phyloP scores from a whole-genome alignment of 2,329 filamentous ascomycete species.

The Diaporthe sp. region DNA sequence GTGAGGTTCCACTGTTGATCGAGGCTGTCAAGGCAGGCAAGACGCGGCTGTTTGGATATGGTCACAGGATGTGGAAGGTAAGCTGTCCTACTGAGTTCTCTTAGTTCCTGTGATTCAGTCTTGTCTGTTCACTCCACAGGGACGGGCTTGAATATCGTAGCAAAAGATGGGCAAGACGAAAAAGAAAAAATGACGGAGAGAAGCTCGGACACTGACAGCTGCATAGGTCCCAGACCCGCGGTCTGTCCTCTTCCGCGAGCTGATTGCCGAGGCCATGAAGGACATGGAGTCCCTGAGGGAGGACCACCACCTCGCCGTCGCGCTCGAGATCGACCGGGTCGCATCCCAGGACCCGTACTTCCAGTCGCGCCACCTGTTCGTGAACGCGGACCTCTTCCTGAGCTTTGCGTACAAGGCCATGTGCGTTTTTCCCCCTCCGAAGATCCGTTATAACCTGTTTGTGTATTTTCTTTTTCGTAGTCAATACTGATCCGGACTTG shows the following conservation, averaged over 20 bases:
- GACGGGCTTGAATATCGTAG: not conserved
- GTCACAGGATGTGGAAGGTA: conserved; percentile 8
- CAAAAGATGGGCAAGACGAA: no score
- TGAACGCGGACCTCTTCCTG: not conserved
- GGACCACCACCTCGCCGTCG: not conserved
- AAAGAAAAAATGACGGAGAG: not conserved
- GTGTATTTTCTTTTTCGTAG: no score
- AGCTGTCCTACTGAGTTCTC: not conserved
- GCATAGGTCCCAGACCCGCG: not conserved
- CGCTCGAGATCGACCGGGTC: conserved; percentile 5
- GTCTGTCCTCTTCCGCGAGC: not conserved
- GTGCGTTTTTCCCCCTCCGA: not conserved
- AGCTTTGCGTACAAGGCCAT: conserved; percentile 25
- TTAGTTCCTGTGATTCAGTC: not conserved
- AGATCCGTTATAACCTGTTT: no score
- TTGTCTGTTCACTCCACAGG: not conserved
- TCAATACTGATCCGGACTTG: not conserved
- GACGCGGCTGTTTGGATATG: not conserved
- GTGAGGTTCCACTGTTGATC: not conserved
- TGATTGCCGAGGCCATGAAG: conserved; percentile 4
- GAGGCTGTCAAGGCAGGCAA: not conserved
- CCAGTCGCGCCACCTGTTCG: not conserved
- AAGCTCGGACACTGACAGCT: not conserved
- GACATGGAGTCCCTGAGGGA: not conserved
- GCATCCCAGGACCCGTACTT: conserved; percentile 12